Evolutionary conservation across 805 yeast species (phyloP), one percentile per base, ranked within the genome.

Genomic region (Metschnikowia gelsemii): DNA sequence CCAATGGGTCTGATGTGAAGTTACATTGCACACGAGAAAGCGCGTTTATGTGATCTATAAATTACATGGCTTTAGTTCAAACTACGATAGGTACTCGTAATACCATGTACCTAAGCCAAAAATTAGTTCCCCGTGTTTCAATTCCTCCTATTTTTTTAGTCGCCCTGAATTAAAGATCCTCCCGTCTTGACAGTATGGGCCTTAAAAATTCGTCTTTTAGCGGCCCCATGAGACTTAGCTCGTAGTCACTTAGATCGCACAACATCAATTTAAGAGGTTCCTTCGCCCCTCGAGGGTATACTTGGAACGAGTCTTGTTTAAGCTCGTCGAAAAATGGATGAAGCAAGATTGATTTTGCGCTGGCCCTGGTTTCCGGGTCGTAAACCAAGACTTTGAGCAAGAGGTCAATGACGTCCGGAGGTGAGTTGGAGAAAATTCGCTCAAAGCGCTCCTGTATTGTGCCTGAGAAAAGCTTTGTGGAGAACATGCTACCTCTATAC

Each of bases 241-340:
- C 93, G 56, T 76, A 80, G 33, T 76, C 78, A 58, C 84, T 81
- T 66, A 93, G 79, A 60, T 86, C 80, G 70, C 85, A 79, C 55
- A 87, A 62, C 52, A 72, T 59, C 57, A 75, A 54, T 52, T 62
- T 46, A 42, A 68, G 64, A 23, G 71, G 68, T 22, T 62, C 62
- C 28, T 58, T 55, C 2, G 69, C 55, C 20, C 82, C 79, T 57
- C 85, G 67, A 24, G 87, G 85, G 47, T 60, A 68, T 40, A 78
- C 80, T 35, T 63, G 64, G 59, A 78, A 76, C 14, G 67, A 66
- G 21, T 66, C 63, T 40, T 73, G 75, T 61, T 91, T 84, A 52
- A 91, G 73, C 58, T 90, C 96, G 61, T 87, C 84, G 61, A 91
- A 91, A 63, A 88, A 93, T 19, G 84, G 83, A 68, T 91, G 96